phyloP scores from a whole-genome alignment of 2,329 filamentous ascomycete species.

The Colletotrichum endophyticum region DNA sequence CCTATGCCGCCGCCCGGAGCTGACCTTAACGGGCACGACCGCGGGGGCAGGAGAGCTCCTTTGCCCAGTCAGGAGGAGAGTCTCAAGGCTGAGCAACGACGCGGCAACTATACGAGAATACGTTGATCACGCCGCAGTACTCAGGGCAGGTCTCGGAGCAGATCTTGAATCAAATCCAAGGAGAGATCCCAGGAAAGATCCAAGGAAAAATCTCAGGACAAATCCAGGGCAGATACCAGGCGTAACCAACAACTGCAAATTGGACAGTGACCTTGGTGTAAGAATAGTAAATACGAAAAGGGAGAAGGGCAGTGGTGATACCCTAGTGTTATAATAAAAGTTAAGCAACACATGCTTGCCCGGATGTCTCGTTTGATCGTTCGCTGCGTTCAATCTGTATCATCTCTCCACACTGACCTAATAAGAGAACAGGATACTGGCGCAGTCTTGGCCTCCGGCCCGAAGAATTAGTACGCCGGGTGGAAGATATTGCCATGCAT shows the following conservation, averaged over 20 bases:
- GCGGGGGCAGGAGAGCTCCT: slow-evolving; percentile 63
- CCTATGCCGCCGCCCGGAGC: slow-evolving; percentile 31
- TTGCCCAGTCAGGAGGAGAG: slow-evolving; percentile 86
- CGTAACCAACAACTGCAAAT: neutral
- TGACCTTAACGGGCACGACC: slow-evolving; percentile 28
- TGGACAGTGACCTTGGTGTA: neutral
- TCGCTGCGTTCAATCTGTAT: neutral
- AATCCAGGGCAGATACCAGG: neutral
- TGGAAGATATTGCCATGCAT: neutral
- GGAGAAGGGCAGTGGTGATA: slow-evolving; percentile 10
- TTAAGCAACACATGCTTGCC: neutral
- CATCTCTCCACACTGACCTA: neutral
- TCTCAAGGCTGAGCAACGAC: slow-evolving; percentile 75
- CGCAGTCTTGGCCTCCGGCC: neutral
- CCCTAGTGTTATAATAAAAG: neutral
- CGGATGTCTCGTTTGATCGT: neutral
- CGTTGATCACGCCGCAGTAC: neutral
- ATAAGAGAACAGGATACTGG: neutral
- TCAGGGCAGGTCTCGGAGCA: neutral
- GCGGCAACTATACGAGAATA: slow-evolving; percentile 63
- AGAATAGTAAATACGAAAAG: neutral
- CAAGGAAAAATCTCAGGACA: neutral
- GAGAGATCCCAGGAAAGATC: neutral
- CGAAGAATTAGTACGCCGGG: neutral
- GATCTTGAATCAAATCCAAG: neutral